A percentile compares a stretch with the other conserved stretches of the same genome.
phyloP scores from a whole-genome alignment of 1,284 basidiomycete species.

The Phenoliferia sp. region DNA sequence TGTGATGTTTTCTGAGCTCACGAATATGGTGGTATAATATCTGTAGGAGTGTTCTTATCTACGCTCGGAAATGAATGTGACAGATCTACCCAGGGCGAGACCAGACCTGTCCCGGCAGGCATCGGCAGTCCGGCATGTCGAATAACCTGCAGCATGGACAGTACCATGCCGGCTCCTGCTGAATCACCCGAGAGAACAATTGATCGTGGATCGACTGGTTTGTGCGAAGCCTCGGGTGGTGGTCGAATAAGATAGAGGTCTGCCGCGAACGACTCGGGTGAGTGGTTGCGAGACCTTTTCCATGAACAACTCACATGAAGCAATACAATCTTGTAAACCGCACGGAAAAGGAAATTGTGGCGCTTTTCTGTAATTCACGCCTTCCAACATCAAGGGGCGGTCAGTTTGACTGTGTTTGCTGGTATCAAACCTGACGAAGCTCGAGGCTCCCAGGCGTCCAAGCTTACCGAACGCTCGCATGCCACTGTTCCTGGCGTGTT shows the following conservation, averaged over 20 bases:
- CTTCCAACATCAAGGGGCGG: too few species aligned
- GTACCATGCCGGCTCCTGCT: constrained; percentile 80
- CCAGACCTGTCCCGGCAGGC: constrained; percentile 61
- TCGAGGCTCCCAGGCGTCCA: too few species aligned
- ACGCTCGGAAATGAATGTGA: constrained; percentile 77
- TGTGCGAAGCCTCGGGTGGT: constrained; percentile 66
- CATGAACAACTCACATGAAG: constrained; percentile 56
- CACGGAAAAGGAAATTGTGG: constrained; percentile 96
- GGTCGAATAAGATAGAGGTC: not conserved
- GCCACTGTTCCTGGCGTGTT: not conserved
- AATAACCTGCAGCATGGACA: constrained; percentile 71
- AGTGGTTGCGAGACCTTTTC: too few species aligned
- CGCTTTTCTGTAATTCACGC: constrained; percentile 38
- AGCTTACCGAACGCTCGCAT: not conserved
- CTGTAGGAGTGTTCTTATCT: not conserved
- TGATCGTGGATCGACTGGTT: constrained; percentile 62
- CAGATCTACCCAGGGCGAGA: constrained; percentile 69
- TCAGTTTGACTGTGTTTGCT: too few species aligned
- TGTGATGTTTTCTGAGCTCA: too few species aligned
- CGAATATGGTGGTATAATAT: not conserved
- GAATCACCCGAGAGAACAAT: constrained; percentile 78
- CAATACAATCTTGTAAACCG: constrained; percentile 62
- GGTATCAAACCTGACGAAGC: too few species aligned
- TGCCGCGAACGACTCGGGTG: not conserved
- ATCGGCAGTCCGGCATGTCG: constrained; percentile 74